A percentile compares a stretch with the other conserved stretches of the same genome.
Conservation (phyloP, 176 grass and related monocot genomes). For the Miscanthus lutarioriparius region DNA sequence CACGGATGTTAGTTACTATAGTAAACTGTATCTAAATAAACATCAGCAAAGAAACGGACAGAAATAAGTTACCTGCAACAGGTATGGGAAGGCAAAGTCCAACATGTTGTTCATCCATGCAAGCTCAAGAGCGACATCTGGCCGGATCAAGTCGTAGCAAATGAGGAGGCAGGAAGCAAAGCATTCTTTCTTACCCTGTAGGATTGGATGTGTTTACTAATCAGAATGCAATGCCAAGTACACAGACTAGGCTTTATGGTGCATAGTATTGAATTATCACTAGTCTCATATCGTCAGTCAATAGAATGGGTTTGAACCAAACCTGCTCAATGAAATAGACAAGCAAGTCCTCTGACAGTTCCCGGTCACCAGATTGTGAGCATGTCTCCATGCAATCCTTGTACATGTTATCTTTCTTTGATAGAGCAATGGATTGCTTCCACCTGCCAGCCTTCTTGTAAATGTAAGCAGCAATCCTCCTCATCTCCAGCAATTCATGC, state of each 20-base stretch:
- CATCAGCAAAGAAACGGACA: neutral
- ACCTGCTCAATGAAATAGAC: slow-evolving; percentile 98
- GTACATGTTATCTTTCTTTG: slow-evolving; percentile 98
- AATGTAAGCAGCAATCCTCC: slow-evolving; percentile 97
- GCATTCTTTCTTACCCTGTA: slow-evolving; percentile 98
- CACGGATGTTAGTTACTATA: neutral
- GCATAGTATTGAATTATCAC: neutral
- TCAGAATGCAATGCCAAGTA: neutral
- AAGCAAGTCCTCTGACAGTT: slow-evolving; percentile 89
- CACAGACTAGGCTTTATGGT: neutral
- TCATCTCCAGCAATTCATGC: slow-evolving; percentile 98
- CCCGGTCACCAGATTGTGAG: slow-evolving; percentile 89
- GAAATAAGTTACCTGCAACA: slow-evolving; percentile 74
- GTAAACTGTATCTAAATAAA: slow-evolving; percentile 1
- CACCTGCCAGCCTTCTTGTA: slow-evolving; percentile 99
- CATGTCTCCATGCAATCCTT: slow-evolving; percentile 99
- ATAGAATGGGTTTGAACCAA: neutral
- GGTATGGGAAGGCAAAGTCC: slow-evolving; percentile 95
- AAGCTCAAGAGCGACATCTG: slow-evolving; percentile 96
- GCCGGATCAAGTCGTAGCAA: slow-evolving; percentile 90
- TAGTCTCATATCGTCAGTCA: neutral
- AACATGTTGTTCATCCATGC: slow-evolving; percentile 98
- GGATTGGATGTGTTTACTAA: neutral
- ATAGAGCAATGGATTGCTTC: slow-evolving; percentile 95
- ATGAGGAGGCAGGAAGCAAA: slow-evolving; percentile 98